A percentile compares a stretch with the other conserved stretches of the same genome.
Conservation (phyloP, 306 rosid species). For the Argentina anserina region DNA sequence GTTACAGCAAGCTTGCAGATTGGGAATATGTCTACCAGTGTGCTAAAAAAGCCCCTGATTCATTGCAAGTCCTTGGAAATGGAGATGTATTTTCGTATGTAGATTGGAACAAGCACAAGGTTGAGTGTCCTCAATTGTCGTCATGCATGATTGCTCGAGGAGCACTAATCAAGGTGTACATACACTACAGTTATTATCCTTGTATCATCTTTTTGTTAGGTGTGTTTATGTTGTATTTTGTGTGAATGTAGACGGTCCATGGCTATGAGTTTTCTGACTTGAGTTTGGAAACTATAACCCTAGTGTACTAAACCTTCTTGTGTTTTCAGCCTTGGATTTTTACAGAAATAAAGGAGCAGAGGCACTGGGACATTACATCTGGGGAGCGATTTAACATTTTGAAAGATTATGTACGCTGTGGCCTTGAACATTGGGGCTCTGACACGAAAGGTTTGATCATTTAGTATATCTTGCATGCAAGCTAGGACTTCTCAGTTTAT, state of each 20-base stretch:
- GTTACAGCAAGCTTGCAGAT: slow-evolving; percentile 97
- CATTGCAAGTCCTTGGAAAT: slow-evolving; percentile 74
- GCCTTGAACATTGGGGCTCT: slow-evolving; percentile 96
- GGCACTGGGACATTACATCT: slow-evolving; percentile 94
- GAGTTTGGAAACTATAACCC: background rate
- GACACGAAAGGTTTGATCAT: slow-evolving; percentile 73
- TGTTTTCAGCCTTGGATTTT: slow-evolving; percentile 86
- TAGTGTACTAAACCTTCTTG: slow-evolving; percentile 14
- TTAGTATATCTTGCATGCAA: background rate
- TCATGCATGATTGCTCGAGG: slow-evolving; percentile 91
- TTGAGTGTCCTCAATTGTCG: slow-evolving; percentile 70
- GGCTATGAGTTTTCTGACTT: slow-evolving; percentile 1
- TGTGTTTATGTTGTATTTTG: no score
- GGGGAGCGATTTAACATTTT: slow-evolving; percentile 75
- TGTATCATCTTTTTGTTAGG: no score
- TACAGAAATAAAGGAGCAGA: slow-evolving; percentile 92
- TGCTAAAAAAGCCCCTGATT: slow-evolving; percentile 53
- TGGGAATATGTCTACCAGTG: slow-evolving; percentile 85
- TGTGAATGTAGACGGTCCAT: background rate
- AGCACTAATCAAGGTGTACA: slow-evolving; percentile 75
- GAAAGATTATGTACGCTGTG: slow-evolving; percentile 71
- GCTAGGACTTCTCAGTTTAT: background rate
- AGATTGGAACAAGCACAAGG: slow-evolving; percentile 75
- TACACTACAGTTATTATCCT: no score
- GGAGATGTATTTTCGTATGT: slow-evolving; percentile 77